Evolutionary conservation across 2,329 filamentous ascomycete genomes (phyloP), one percentile per base, ranked within the genome.

Genomic region (Lachnellula occidentalis): DNA sequence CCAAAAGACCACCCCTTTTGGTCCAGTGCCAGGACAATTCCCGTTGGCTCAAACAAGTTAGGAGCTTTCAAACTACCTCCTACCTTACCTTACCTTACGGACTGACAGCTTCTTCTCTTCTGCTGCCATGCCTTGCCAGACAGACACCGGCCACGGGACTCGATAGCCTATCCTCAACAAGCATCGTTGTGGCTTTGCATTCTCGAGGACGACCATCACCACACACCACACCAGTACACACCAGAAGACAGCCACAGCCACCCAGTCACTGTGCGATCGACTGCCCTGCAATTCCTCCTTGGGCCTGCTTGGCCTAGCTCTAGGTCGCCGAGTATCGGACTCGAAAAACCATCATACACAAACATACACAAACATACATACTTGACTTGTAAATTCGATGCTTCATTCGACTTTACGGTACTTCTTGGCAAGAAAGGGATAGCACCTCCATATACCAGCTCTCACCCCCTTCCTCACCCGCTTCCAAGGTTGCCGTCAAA

Each of bases 391-490:
- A 43, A 12, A 43, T 15, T 49, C 51, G 46, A 49, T 22, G 41
- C 41, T 22, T 21, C n/a, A 6, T 1, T 43, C 41, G 41, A 50
- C 12, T 39, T n/a, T 14, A n/a, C n/a, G n/a, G n/a, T n/a, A 50
- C 31, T 31, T 15, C 46, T 43, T 43, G 41, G 41, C 36, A 15
- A 39, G 36, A 39, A 15, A 45, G 27, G 34, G 49, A 50, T 47
- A 49, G 45, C 54, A 52, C 51, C 48, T 41, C 34, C 46, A 45
- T 51, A 45, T 41, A 45, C 52, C 47, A 19, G 34, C 45, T 34
- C 48, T 41, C 19, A 42, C 48, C 55, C 51, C 51, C 43, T 51
- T 43, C 46, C 39, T 45, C 55, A 27, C 34, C 47, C 52, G 39
- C 48, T 43, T 51, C 39, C 45, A 41, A n/a, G n/a, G n/a, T n/a